Evolutionary conservation across 495 filamentous ascomycete species (phyloP).

Genomic region (Annulohypoxylon bovei): DNA sequence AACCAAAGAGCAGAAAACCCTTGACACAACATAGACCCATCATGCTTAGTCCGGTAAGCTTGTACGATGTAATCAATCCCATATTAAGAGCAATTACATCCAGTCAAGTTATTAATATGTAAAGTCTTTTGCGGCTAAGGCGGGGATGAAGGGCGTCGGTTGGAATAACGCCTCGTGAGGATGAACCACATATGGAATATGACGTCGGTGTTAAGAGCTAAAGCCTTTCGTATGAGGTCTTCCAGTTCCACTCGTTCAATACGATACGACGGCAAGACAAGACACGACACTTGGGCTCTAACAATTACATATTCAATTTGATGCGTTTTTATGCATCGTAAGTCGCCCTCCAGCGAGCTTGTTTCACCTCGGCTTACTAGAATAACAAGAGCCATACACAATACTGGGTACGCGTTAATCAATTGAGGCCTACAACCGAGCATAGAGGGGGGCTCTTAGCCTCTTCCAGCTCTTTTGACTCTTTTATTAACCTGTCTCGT

Average conservation of each 20-base stretch:
- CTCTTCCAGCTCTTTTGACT: slow-evolving; percentile 16
- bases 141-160: slow-evolving; percentile 8
- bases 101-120: slow-evolving; percentile 17
- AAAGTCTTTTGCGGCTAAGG: slow-evolving; percentile 34
- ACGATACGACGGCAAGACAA: slow-evolving; percentile 2
- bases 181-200: slow-evolving; percentile 26
- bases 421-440: slow-evolving; percentile 12
- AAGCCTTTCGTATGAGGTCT: slow-evolving; percentile 13
- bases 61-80: slow-evolving; percentile 21
- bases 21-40: slow-evolving; percentile 25
- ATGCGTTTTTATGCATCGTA: slow-evolving; percentile 29
- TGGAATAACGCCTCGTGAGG: slow-evolving; percentile 13
- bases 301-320: slow-evolving; percentile 17
- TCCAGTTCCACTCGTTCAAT: slow-evolving; percentile 16
- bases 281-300: slow-evolving; percentile 25
- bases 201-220: slow-evolving; percentile 29
- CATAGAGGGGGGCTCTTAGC: not conserved
- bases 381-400: slow-evolving; percentile 7
- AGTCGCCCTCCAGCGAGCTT: slow-evolving; percentile 20
- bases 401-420: slow-evolving; percentile 18
- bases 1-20: slow-evolving; percentile 15
- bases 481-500: slow-evolving; percentile 22
- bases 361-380: slow-evolving; percentile 40
- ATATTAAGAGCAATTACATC: slow-evolving; percentile 34
- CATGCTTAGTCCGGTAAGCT: slow-evolving; percentile 16